phyloP scores from a whole-genome alignment of 306 rosid genomes.

The Arachis stenosperma region DNA sequence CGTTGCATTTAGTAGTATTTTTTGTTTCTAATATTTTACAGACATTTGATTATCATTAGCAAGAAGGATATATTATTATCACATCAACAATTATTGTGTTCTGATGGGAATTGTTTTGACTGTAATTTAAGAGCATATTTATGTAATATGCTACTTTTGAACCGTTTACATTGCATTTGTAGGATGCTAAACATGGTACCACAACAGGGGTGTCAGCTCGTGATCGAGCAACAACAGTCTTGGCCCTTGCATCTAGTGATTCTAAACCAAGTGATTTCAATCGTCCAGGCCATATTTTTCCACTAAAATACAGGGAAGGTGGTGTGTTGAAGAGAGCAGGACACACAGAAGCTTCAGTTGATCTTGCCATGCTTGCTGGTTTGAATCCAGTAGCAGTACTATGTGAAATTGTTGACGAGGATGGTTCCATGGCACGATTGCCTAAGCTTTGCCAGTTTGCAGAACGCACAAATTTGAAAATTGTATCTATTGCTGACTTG shows the following conservation, averaged over 20 bases:
- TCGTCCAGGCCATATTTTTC: conserved; percentile 97
- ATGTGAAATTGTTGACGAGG: conserved; percentile 95
- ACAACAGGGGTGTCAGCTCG: conserved; percentile 95
- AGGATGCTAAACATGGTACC: conserved; percentile 88
- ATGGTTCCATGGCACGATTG: conserved; percentile 98
- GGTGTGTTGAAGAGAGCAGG: conserved; percentile 98
- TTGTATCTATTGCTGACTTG: conserved; percentile 89
- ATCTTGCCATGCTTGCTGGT: conserved; percentile 90
- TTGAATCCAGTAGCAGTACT: conserved; percentile 77
- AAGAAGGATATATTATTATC: background rate
- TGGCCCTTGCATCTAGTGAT: conserved; percentile 86
- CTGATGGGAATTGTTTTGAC: background rate
- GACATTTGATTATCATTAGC: conserved; percentile 22
- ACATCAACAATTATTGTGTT: background rate
- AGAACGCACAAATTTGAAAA: conserved; percentile 73
- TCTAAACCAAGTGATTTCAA: conserved; percentile 88
- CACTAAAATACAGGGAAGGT: conserved; percentile 86
- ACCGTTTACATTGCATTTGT: conserved; percentile 35
- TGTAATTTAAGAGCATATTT: conserved; percentile 23
- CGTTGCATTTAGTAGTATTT: background rate
- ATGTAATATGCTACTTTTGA: background rate
- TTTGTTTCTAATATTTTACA: background rate
- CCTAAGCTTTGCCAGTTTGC: conserved; percentile 88
- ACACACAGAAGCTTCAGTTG: conserved; percentile 96
- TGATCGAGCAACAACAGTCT: conserved; percentile 89